Evolutionary conservation across 192 early-diverging fungal species (phyloP).

Genomic region (Coemansia pectinata): DNA sequence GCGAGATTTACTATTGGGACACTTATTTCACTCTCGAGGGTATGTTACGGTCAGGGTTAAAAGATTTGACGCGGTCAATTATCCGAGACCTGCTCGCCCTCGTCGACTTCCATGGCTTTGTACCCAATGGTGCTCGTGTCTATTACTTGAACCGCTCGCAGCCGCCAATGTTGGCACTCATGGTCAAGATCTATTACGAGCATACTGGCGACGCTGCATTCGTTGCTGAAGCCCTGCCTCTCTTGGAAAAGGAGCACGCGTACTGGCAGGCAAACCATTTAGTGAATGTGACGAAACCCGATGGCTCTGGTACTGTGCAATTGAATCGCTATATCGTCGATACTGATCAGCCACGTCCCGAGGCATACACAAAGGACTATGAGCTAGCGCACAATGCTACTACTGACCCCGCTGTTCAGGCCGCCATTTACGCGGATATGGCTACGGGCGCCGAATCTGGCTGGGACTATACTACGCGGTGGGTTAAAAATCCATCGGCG

Average conservation of each 20-base stretch:
- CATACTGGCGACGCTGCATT: constrained; percentile 55
- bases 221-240: constrained; percentile 55
- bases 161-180: constrained; percentile 69
- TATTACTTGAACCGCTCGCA: constrained; percentile 78
- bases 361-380: constrained; percentile 65
- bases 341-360: constrained; percentile 62
- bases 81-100: constrained; percentile 65
- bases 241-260: constrained; percentile 60
- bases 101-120: constrained; percentile 64
- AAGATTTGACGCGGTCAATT: constrained; percentile 51
- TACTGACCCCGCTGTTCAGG: constrained; percentile 13
- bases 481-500: constrained; percentile 46
- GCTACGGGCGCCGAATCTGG: constrained; percentile 72
- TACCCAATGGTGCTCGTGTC: constrained; percentile 74
- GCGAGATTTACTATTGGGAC: constrained; percentile 80
- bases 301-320: background rate
- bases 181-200: constrained; percentile 64
- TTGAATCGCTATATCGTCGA: constrained; percentile 62
- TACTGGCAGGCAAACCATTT: constrained; percentile 63
- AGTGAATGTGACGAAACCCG: constrained; percentile 29
- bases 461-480: constrained; percentile 71
- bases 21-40: constrained; percentile 70
- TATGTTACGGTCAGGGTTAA: constrained; percentile 58
- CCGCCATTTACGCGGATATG: constrained; percentile 61
- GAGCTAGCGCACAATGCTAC: constrained; percentile 52